Conservation (phyloP, 140 eudicot genomes). For the Anethum foeniculum region DNA sequence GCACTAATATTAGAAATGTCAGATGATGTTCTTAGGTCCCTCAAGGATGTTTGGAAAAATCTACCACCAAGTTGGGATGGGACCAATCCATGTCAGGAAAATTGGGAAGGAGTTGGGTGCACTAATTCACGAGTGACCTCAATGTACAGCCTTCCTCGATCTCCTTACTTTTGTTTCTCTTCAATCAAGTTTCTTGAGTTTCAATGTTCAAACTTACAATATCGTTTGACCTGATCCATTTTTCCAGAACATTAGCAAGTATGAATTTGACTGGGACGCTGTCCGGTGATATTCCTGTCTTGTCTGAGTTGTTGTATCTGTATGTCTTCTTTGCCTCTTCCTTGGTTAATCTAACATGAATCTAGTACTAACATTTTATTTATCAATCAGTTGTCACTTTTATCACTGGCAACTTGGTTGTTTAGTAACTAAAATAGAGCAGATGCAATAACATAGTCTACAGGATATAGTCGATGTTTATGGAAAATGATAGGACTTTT, state of each 20-base stretch:
- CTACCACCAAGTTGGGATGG: slow-evolving; percentile 75
- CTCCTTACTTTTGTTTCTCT: not conserved
- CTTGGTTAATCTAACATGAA: not conserved
- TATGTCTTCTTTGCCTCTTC: slow-evolving; percentile 32
- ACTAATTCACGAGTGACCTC: slow-evolving; percentile 52
- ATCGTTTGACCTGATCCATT: slow-evolving; percentile 7
- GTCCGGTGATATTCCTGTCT: slow-evolving; percentile 39
- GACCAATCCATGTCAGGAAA: slow-evolving; percentile 56
- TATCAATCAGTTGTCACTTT: not conserved
- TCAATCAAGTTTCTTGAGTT: not conserved
- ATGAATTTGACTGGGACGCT: slow-evolving; percentile 50
- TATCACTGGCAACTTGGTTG: not conserved
- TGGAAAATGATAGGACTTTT: not conserved
- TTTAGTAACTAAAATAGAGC: not conserved
- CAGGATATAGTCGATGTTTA: not conserved
- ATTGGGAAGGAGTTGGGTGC: slow-evolving; percentile 81
- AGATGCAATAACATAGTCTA: not conserved
- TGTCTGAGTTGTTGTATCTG: slow-evolving; percentile 61
- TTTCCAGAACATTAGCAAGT: slow-evolving; percentile 57
- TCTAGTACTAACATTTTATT: not conserved
- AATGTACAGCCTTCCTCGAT: slow-evolving; percentile 34
- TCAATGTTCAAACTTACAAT: not conserved
- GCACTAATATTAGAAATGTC: slow-evolving; percentile 14
- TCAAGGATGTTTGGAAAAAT: slow-evolving; percentile 49
- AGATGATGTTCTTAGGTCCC: slow-evolving; percentile 41